These are phyloP conservation scores for Didymella arachidicola DNA, from an alignment of 2,329 filamentous ascomycete genomes.

Conservation along the genomic window DNA sequence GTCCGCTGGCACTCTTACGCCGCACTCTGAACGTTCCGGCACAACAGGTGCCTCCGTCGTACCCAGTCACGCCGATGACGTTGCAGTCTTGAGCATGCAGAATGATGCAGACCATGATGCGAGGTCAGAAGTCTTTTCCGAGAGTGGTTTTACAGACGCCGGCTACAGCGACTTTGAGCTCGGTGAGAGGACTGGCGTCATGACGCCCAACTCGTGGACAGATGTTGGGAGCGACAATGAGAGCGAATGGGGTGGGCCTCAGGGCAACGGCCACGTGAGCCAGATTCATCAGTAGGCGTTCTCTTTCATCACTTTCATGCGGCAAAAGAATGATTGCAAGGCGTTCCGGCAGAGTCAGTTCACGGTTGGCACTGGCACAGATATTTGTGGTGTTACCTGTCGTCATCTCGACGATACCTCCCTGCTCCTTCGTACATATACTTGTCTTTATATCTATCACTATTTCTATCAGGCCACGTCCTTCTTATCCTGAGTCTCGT, in stretches of 20 bases:
- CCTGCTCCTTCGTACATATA: background rate
- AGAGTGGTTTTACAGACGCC: constrained; percentile 48
- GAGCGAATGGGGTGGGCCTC: constrained; percentile 47
- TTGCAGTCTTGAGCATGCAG: constrained; percentile 47
- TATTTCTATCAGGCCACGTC: background rate
- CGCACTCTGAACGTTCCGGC: constrained; percentile 46
- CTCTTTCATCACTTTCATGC: background rate
- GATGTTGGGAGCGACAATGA: constrained; percentile 52
- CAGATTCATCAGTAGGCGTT: constrained; percentile 38
- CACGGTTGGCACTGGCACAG: background rate
- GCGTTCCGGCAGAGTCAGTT: background rate
- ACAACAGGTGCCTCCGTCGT: constrained; percentile 42
- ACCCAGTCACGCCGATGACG: constrained; percentile 43
- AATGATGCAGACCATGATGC: constrained; percentile 47
- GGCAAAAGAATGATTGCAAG: constrained; percentile 11
- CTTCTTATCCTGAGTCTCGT: background rate
- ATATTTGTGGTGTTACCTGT: constrained; percentile 4
- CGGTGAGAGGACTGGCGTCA: constrained; percentile 37
- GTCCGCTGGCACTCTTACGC: constrained; percentile 50
- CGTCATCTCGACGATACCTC: background rate
- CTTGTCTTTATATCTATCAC: background rate
- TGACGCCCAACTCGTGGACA: constrained; percentile 52
- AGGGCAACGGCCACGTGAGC: constrained; percentile 37
- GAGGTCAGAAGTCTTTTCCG: constrained; percentile 45
- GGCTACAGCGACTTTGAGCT: constrained; percentile 43